Base-by-base conservation (phyloP, 768 basidiomycete species). In the Neoboletus subvelutipes region DNA sequence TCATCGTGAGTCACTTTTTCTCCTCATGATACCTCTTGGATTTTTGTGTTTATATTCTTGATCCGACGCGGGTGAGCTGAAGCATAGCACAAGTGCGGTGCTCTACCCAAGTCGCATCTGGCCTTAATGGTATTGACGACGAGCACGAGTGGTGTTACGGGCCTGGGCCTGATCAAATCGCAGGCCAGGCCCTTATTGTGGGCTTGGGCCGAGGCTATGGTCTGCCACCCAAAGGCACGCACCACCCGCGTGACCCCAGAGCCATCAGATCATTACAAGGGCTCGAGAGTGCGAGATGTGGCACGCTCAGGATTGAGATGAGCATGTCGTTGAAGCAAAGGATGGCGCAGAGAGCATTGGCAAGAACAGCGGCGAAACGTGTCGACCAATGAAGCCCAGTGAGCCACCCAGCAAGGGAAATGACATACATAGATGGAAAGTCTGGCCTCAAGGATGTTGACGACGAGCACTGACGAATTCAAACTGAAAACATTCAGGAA, bases 401-500 rank as follows among this genome's bases (percentile, higher is more conserved):
- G 18, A n/a, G n/a, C 39, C n/a, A 11, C 1, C n/a, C 39, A 40
- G n/a, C 39, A 11, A 20, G 39, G 39, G n/a, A 11, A 40, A 40
- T 20, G 10, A 17, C 10, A 40, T 40, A 1, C n/a, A 40, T 40
- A 1, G n/a, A 40, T 40, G 39, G 13, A 40, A 11, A 18, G n/a
- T 40, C n/a, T 4, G n/a, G 39, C 39, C n/a, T 40, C 39, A 11
- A 20, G 6, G 18, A 46, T 20, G 28, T n/a, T 10, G 6, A 20
- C 31, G 42, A 17, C 11, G 22, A 52, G 36, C 9, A 43, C 24
- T 41, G 47, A 26, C 24, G 26, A 29, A 50, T 45, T 48, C 45
- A 33, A 39, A 39, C 39, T 2, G 9, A 54, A 47, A 36, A 46
- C 31, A 45, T 56, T 45, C 50, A 54, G 53, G 41, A 52, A 43